phyloP scores from a whole-genome alignment of 352 stramenopile genomes.

The Pythium myriotylum region DNA sequence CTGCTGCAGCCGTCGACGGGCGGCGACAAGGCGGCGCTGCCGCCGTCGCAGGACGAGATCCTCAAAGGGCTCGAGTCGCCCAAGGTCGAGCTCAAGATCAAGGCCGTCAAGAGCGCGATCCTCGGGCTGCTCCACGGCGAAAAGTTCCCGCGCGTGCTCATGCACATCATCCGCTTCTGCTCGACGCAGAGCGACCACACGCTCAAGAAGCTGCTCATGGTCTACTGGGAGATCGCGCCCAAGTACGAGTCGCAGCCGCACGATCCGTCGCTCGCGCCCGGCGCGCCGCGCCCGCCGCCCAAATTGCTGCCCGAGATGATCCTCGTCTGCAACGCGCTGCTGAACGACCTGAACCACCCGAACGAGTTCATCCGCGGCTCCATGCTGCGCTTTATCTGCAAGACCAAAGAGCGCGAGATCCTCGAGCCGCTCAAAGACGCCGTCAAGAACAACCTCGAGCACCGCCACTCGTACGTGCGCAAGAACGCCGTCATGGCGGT shows the following conservation, averaged over 20 bases:
- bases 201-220: conserved; percentile 99
- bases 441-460: conserved; percentile 97
- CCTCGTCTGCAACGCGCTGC: conserved; percentile 98
- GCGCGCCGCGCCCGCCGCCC: conserved; percentile 34
- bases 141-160: conserved; percentile 97
- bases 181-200: conserved; percentile 99
- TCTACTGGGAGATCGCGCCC: conserved; percentile 99
- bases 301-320: conserved; percentile 99
- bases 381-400: conserved; percentile 99
- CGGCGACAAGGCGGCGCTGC: conserved; percentile 56
- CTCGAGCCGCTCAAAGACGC: conserved; percentile 88
- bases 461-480: conserved; percentile 98
- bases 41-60: conserved; percentile 95
- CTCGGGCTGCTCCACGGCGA: conserved; percentile 98
- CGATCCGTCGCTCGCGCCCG: conserved; percentile 21
- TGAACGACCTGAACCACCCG: conserved; percentile 99
- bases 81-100: conserved; percentile 96
- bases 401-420: conserved; percentile 98
- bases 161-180: conserved; percentile 99
- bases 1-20: conserved; percentile 62
- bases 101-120: conserved; percentile 98
- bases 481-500: conserved; percentile 98
- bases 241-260: conserved; percentile 91
- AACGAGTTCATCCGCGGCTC: conserved; percentile 99
- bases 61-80: conserved; percentile 96